Evolutionary conservation across 176 grass and related monocot species (phyloP).

Genomic region (Oryza meyeriana): DNA sequence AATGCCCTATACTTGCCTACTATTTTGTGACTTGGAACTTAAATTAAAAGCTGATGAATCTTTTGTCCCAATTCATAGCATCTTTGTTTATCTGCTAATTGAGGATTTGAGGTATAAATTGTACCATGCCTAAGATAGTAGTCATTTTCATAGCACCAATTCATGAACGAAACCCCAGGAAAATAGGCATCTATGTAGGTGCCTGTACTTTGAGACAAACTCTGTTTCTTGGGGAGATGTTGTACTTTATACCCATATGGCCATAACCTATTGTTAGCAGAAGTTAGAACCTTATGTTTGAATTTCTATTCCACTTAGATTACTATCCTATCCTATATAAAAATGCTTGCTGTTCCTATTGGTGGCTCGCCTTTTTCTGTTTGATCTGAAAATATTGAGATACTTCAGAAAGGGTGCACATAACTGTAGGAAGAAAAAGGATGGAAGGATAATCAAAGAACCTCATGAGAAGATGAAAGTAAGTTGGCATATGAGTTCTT

Average conservation of each 20-base stretch:
- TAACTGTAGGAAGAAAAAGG: slow-evolving; percentile 86
- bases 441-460: slow-evolving; percentile 84
- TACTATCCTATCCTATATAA: background rate
- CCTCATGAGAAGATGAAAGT: slow-evolving; percentile 91
- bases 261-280: background rate
- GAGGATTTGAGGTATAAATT: too few species aligned
- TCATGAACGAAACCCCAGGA: too few species aligned
- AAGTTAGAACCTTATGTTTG: background rate
- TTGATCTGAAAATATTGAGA: slow-evolving; percentile 83
- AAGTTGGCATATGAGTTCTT: too few species aligned
- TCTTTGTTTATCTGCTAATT: too few species aligned
- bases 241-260: background rate
- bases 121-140: too few species aligned
- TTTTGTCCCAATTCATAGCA: too few species aligned
- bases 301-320: background rate
- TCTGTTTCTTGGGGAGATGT: background rate
- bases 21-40: too few species aligned
- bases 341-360: slow-evolving; percentile 25
- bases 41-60: too few species aligned
- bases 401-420: slow-evolving; percentile 86
- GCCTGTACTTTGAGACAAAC: background rate
- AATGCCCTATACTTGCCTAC: too few species aligned
- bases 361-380: slow-evolving; percentile 80
- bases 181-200: too few species aligned
- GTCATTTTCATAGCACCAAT: too few species aligned